phyloP scores from a whole-genome alignment of 257 asterid species.

The Solanum boliviense region DNA sequence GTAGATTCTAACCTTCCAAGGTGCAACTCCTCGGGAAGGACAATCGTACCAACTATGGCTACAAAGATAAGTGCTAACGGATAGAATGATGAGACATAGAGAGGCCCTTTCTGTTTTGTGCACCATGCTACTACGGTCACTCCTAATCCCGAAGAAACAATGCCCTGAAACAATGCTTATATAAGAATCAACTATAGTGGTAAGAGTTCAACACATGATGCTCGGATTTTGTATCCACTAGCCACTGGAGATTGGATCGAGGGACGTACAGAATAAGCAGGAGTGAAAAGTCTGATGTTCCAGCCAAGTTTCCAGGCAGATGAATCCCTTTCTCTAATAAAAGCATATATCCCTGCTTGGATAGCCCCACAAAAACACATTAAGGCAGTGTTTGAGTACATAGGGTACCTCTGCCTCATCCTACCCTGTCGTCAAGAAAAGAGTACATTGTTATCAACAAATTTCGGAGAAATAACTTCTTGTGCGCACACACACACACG shows the following conservation, averaged over 20 bases:
- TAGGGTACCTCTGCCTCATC: slow-evolving; percentile 15
- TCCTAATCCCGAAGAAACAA: slow-evolving; percentile 16
- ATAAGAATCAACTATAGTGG: background rate
- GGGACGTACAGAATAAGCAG: slow-evolving; percentile 2
- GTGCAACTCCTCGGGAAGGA: slow-evolving; percentile 15
- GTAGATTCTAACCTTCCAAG: slow-evolving; percentile 27
- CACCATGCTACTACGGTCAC: slow-evolving; percentile 13
- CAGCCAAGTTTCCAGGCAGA: slow-evolving; percentile 33
- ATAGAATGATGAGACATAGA: slow-evolving; percentile 22
- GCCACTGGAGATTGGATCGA: background rate
- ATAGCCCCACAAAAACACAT: slow-evolving; percentile 16
- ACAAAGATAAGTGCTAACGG: slow-evolving; percentile 22
- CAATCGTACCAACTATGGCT: slow-evolving; percentile 20
- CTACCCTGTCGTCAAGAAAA: slow-evolving; percentile 1
- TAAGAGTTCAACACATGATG: background rate
- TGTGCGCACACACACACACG: background rate
- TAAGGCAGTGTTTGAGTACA: slow-evolving; percentile 21
- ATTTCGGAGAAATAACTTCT: background rate
- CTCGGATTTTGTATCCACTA: background rate
- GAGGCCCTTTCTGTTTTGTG: slow-evolving; percentile 22
- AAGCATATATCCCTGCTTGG: slow-evolving; percentile 12
- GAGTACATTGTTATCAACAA: background rate
- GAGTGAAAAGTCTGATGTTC: slow-evolving; percentile 20
- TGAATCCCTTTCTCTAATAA: slow-evolving; percentile 5
- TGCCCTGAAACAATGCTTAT: slow-evolving; percentile 23